Base-by-base conservation (phyloP, 2,329 filamentous ascomycete genomes). In the Lasiodiplodia theobromae region DNA sequence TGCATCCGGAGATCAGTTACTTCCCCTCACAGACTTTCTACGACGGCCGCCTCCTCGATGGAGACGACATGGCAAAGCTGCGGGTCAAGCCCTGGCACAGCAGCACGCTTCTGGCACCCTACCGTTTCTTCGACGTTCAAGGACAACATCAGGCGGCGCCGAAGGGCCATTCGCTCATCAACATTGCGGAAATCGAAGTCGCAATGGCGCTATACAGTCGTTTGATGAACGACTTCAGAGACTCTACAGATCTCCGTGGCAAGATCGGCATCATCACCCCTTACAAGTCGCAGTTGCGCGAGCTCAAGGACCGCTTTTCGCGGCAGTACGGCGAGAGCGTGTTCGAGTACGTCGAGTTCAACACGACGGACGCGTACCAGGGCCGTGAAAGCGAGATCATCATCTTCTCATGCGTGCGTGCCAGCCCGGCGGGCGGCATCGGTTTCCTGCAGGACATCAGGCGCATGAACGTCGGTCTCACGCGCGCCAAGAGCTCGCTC, bases 381-480 rank as follows among this genome's bases (percentile, higher is more conserved):
- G 96, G 96, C 71, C 90, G 96, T 73, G 96, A 99, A 80, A 96
- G 94, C 75, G 96, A 99, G 77, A 91, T 99, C 71, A 98, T 99
- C 79, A 98, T 99, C 71, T 99, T 99, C 83, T 98, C 96, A 51
- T 99, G 96, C 79, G 96, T 99, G 70, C 91, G 96, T 82, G 95
- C 96, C 25, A 95, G 92, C 37, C 88, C 92, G n/a, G 92, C 91
- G 8, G 92, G 92, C n/a, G 94, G 95, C 75, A 97, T 99, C 76
- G 96, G 96, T 86, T 99, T 99, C 88, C 91, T 99, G 87, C 92
- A 93, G 67, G 96, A 99, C 78, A 97, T 99, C 76, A 90, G 96
- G 69, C 95, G 96, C 86, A 98, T 99, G 96, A 99, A 99, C 80
- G 96, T 99, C 75, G 96, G 96, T 82, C 85, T 99, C 70, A 99